phyloP scores from a whole-genome alignment of 2,329 filamentous ascomycete genomes.

The Aspergillus oerlinghausenensis region DNA sequence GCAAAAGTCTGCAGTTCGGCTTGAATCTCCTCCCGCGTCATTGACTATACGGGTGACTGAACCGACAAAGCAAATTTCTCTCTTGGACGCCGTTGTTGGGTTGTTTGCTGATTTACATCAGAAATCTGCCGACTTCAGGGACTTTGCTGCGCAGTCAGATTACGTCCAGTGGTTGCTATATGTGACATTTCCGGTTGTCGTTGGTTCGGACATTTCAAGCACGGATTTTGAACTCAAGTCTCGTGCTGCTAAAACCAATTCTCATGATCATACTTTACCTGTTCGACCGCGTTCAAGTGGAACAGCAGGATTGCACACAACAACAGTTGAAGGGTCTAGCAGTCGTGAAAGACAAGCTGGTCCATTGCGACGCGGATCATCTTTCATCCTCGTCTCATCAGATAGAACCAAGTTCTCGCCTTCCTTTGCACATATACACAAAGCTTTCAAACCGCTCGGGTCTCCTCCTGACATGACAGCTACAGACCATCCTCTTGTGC shows the following conservation, averaged over 20 bases:
- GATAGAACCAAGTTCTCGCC: constrained; percentile 57
- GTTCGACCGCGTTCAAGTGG: constrained; percentile 67
- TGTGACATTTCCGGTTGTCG: constrained; percentile 80
- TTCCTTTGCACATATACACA: constrained; percentile 59
- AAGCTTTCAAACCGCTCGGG: constrained; percentile 52
- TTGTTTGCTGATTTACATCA: constrained; percentile 75
- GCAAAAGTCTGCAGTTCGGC: constrained; percentile 8
- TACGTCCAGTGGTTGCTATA: constrained; percentile 76
- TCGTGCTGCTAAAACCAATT: constrained; percentile 72
- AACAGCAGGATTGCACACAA: constrained; percentile 69
- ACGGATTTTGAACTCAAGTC: constrained; percentile 85
- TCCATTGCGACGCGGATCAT: constrained; percentile 73
- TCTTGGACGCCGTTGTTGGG: constrained; percentile 71
- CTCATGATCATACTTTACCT: constrained; percentile 80
- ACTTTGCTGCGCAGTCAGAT: constrained; percentile 74
- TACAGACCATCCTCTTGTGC: constrained; percentile 66
- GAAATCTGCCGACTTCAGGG: constrained; percentile 72
- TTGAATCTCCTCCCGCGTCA: constrained; percentile 10
- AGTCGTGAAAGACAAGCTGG: constrained; percentile 50
- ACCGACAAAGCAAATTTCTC: constrained; percentile 55
- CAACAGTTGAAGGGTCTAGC: constrained; percentile 52
- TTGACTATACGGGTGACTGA: constrained; percentile 11
- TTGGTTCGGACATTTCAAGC: constrained; percentile 76
- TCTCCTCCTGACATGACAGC: constrained; percentile 29
- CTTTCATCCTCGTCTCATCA: constrained; percentile 81